Evolutionary conservation across 805 yeast genomes (phyloP).

Genomic region (Ogataea polymorpha): DNA sequence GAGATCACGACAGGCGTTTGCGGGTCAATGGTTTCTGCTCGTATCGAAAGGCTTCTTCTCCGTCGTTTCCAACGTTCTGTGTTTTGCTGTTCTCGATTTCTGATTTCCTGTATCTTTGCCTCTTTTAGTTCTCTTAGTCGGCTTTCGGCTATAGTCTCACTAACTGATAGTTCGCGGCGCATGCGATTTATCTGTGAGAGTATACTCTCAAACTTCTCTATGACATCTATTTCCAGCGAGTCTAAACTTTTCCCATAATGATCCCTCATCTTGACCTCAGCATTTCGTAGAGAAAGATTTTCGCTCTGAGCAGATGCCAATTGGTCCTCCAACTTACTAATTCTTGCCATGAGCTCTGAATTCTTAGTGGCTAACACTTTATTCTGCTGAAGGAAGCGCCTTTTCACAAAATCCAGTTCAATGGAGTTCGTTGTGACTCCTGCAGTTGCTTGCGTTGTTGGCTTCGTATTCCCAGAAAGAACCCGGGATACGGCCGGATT

Average conservation of each 20-base stretch:
- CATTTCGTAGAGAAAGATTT: slow-evolving; percentile 27
- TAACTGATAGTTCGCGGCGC: slow-evolving; percentile 11
- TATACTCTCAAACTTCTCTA: slow-evolving; percentile 13
- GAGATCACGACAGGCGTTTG: slow-evolving; percentile 9
- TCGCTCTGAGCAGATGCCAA: slow-evolving; percentile 29
- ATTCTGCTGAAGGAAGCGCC: slow-evolving; percentile 45
- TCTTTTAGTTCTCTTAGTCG: slow-evolving; percentile 7
- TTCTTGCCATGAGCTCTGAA: slow-evolving; percentile 47
- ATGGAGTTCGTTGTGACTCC: slow-evolving; percentile 11
- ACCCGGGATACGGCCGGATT: slow-evolving; percentile 13
- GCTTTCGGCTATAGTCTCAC: neutral
- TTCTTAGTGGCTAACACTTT: slow-evolving; percentile 58
- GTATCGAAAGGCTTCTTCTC: slow-evolving; percentile 5
- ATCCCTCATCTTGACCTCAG: slow-evolving; percentile 18
- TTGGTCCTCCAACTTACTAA: slow-evolving; percentile 51
- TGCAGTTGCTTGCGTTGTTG: slow-evolving; percentile 8
- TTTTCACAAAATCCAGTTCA: slow-evolving; percentile 19
- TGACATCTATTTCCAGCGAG: slow-evolving; percentile 12
- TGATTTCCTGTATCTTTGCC: slow-evolving; percentile 11
- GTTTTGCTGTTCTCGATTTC: slow-evolving; percentile 4
- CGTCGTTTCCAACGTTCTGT: slow-evolving; percentile 4
- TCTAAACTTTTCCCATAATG: slow-evolving; percentile 6
- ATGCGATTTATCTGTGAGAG: slow-evolving; percentile 10
- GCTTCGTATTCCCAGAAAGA: slow-evolving; percentile 1
- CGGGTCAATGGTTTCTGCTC: slow-evolving; percentile 2